Conservation (phyloP, 768 basidiomycete species). For the Kwoniella sp. region DNA sequence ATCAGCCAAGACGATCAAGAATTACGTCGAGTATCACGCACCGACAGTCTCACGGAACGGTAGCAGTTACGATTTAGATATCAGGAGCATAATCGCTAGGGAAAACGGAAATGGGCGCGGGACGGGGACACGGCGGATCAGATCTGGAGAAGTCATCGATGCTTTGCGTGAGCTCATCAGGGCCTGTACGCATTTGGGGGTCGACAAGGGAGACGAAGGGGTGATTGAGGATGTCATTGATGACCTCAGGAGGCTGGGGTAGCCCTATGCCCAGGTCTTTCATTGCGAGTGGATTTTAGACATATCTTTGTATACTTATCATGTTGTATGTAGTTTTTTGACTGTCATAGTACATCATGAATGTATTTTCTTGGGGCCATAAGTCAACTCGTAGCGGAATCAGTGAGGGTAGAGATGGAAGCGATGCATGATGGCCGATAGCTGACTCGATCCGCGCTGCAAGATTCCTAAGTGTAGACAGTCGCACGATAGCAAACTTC, state of each 20-base stretch:
- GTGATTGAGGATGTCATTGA: not conserved
- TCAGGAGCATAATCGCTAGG: not conserved
- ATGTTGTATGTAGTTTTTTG: too few relatives aligned
- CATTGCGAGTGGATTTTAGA: not conserved
- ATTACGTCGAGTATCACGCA: conserved; percentile 9
- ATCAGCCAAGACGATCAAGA: conserved; percentile 4
- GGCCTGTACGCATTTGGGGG: not conserved
- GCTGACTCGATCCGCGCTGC: too few relatives aligned
- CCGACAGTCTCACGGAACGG: not conserved
- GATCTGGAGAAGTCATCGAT: conserved; percentile 16
- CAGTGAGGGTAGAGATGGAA: too few relatives aligned
- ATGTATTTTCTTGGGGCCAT: too few relatives aligned
- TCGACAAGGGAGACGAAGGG: conserved; percentile 4
- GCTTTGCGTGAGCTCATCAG: not conserved
- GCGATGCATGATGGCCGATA: too few relatives aligned
- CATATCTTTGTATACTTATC: too few relatives aligned
- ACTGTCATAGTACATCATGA: too few relatives aligned
- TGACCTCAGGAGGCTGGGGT: conserved; percentile 7
- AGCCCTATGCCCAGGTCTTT: too few relatives aligned
- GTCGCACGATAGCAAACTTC: too few relatives aligned
- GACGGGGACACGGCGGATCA: conserved; percentile 11
- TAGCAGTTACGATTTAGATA: not conserved
- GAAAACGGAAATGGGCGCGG: not conserved
- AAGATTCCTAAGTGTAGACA: too few relatives aligned
- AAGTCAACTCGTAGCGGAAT: too few relatives aligned